These are phyloP conservation scores for Elsinoe batatas DNA, from an alignment of 2,329 filamentous ascomycete genomes.

Conservation along the genomic window DNA sequence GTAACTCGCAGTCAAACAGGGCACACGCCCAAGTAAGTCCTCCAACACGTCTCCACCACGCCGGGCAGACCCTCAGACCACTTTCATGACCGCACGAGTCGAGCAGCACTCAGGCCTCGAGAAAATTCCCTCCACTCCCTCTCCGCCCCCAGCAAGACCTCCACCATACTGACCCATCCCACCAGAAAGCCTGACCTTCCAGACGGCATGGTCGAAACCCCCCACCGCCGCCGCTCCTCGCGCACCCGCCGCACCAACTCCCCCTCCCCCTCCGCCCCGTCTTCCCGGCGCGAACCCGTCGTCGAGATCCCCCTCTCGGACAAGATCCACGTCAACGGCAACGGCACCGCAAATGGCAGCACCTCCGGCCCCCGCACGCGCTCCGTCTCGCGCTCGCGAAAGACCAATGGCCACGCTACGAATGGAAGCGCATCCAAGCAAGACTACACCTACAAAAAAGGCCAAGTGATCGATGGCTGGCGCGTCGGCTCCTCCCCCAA, in stretches of 20 bases:
- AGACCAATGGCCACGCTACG: constrained; percentile 19
- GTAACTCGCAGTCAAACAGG: constrained; percentile 40
- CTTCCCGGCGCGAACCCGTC: constrained; percentile 19
- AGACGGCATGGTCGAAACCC: constrained; percentile 41
- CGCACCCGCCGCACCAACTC: constrained; percentile 30
- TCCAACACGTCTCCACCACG: background rate
- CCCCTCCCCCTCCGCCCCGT: constrained; percentile 26
- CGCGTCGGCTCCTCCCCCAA: constrained; percentile 29
- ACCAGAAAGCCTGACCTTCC: constrained; percentile 30
- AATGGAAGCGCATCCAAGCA: constrained; percentile 21
- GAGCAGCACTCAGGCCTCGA: background rate
- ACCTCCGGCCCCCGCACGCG: background rate
- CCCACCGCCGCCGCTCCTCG: constrained; percentile 31
- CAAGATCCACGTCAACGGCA: constrained; percentile 11
- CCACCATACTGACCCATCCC: background rate
- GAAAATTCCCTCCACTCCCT: background rate
- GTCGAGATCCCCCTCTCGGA: constrained; percentile 16
- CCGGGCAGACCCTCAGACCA: background rate
- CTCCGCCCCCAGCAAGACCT: background rate
- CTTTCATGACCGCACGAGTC: background rate
- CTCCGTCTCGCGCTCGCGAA: constrained; percentile 7
- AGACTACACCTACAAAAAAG: constrained; percentile 16
- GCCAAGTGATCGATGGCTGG: constrained; percentile 31
- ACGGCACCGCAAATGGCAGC: background rate
- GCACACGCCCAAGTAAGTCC: constrained; percentile 37